A percentile compares a stretch with the other conserved stretches of the same genome.
phyloP scores from a whole-genome alignment of 306 rosid species.

The Datisca glomerata region DNA sequence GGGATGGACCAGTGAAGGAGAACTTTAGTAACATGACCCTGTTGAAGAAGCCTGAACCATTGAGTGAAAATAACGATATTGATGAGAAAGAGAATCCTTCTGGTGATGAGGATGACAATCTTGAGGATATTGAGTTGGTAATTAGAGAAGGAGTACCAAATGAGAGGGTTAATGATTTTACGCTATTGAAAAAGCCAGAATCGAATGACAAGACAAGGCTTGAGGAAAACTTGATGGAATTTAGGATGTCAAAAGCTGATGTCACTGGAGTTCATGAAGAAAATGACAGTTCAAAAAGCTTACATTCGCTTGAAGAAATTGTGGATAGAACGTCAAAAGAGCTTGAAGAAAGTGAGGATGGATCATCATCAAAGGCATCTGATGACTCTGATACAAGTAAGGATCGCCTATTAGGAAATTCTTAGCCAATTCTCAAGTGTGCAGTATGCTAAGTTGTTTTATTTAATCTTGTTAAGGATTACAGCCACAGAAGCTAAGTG shows the following conservation, averaged over 20 bases:
- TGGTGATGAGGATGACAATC: conserved; percentile 15
- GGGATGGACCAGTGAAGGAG: conserved; percentile 30
- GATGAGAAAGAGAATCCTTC: conserved; percentile 21
- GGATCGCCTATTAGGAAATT: conserved; percentile 7
- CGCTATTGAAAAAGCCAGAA: conserved; percentile 43
- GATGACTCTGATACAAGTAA: conserved; percentile 28
- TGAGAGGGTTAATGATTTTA: conserved; percentile 20
- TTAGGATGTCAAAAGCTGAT: conserved; percentile 16
- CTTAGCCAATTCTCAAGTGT: neutral
- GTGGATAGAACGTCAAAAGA: conserved; percentile 4
- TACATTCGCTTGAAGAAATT: conserved; percentile 7
- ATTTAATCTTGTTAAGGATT: conserved; percentile 37
- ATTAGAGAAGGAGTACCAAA: conserved; percentile 22
- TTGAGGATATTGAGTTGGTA: conserved; percentile 19
- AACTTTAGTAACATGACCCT: conserved; percentile 69
- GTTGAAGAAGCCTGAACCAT: conserved; percentile 65
- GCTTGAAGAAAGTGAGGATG: conserved; percentile 14
- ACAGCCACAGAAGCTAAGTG: conserved; percentile 34
- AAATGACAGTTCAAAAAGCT: conserved; percentile 6
- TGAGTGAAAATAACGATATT: conserved; percentile 14
- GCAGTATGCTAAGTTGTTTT: too few relatives aligned
- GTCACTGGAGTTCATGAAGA: conserved; percentile 13
- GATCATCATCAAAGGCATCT: conserved; percentile 11
- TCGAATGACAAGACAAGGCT: conserved; percentile 6
- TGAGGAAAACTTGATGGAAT: conserved; percentile 9